A percentile compares a stretch with the other conserved stretches of the same genome.
phyloP scores from a whole-genome alignment of 148 eudicot genomes.

The Rhododendron ovatum region DNA sequence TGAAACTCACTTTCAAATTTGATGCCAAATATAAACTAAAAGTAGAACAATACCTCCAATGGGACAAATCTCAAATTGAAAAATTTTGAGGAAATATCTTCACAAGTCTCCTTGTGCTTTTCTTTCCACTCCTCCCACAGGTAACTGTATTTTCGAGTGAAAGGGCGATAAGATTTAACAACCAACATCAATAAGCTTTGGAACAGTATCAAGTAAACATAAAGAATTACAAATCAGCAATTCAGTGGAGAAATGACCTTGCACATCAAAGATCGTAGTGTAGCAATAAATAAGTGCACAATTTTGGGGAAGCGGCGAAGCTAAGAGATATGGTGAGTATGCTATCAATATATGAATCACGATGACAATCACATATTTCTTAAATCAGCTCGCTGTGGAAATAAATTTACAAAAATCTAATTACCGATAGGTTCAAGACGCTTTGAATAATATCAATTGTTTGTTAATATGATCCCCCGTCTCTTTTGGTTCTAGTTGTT shows the following conservation, averaged over 20 bases:
- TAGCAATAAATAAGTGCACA: not conserved
- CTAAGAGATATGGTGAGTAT: not conserved
- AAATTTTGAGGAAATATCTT: conserved; percentile 50
- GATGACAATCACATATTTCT: not conserved
- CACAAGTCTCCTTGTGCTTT: conserved; percentile 60
- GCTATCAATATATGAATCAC: not conserved
- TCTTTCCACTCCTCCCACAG: conserved; percentile 97
- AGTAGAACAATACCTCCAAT: conserved; percentile 60
- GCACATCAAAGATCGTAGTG: not conserved
- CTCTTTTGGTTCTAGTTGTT: not conserved
- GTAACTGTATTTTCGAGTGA: conserved; percentile 53
- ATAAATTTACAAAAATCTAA: not conserved
- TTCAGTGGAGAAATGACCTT: not conserved
- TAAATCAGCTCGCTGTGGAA: not conserved
- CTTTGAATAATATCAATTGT: not conserved
- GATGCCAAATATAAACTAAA: not conserved
- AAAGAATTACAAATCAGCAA: not conserved
- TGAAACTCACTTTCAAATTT: not conserved
- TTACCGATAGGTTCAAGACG: not conserved
- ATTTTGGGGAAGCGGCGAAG: not conserved
- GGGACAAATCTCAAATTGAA: conserved; percentile 61
- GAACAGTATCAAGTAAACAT: not conserved
- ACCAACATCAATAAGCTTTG: not conserved
- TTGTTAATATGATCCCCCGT: not conserved
- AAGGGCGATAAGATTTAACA: conserved; percentile 1